Base-by-base conservation (phyloP, 768 basidiomycete genomes). In the Mycena capillaripes region DNA sequence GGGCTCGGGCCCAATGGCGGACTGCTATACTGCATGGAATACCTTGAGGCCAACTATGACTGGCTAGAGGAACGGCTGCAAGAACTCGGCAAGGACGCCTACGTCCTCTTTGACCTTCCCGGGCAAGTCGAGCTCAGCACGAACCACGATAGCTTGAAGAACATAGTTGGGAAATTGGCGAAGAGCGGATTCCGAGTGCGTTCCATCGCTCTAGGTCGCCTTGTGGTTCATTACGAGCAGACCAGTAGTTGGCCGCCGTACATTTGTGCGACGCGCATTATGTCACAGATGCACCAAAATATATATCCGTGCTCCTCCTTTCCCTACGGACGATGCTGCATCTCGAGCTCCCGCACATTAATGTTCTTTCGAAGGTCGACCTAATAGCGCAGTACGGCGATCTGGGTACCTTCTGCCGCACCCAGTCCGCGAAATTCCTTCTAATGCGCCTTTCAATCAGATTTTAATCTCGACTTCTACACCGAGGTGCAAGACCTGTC, bases 111-210 rank as follows among this genome's bases (percentile, higher is more conserved):
- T 81, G 98, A 99, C 81, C 89, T 98, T 6, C 97, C 98, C 0
- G 98, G 98, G 1, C 98, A 99, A 84, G 98, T 99, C 61, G 98
- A 99, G 81, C 84, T 99, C 56, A 96, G 95, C 81, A 99, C 98
- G 61, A 98, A 97, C 79, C 97, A 99, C 80, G 91, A 93, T 10
- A 96, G 95, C 77, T 79, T 98, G 76, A 96, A 94, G 84, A 87
- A 86, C 61, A 93, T 99, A 72, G 86, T 97, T 6, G 86, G 88
- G 46, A 90, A 85, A 78, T 82, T 97, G 70, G 85, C 85, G 48
- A 97, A 95, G 84, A 80, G 85, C 76, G 92, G 92, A 19, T 97
- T 95, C 79, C 87, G 97, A 84, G 97, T 99, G 83, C 84, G 96
- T 83, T 36, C 25, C 57, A 61, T 53, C 36, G 30, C 29, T 56